Evolutionary conservation across 164 flowering plant species (phyloP), one percentile per base, ranked within the genome.

Genomic region (Amborella trichopoda): DNA sequence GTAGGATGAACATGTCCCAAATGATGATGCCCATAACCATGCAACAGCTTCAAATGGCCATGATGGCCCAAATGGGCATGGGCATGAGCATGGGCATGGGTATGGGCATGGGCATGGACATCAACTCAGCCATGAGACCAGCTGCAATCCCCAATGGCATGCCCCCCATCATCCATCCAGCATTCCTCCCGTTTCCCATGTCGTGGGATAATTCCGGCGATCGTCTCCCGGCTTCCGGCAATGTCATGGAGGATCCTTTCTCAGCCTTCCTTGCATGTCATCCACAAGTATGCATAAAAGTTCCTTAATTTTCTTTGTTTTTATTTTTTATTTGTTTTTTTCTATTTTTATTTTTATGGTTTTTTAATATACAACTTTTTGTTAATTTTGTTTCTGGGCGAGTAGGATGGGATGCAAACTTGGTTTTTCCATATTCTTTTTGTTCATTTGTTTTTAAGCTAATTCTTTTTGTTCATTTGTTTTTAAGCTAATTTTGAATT

Each of bases 11-110:
- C 68, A 65, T 74, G 68, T 55, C 75, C 26, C 65, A 73, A 11
- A 74, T 84, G 83, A 80, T 84, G 82, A 28, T 80, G 68, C 85
- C 85, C 14, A 28, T 75, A 65, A 52, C 80, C 26, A 69, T 80
- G 81, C 93, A 73, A 46, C 94, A 77, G 48, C 74, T 81, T 13
- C 89, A 84, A 34, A 71, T 81, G 83, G 63, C 81, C 2, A 68
- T 89, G 84, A 74, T 88, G 84, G 52, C 70, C 2, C 74, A 66
- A 1, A 67, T 67, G 71, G 63, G 75, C n/a, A 63, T 70, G 64
- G 66, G 64, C 13, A 65, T 72, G 70, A 77, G 75, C 0, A 58
- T 76, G 75, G 80, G 84, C 1, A 73, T 80, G 76, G 78, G 78
- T 2, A 60, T 72, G 68, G 70, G 68, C 6, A 69, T 71, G 20